A percentile compares a stretch with the other conserved stretches of the same genome.
Conservation (phyloP, 148 eudicot species). For the Spergularia marina region DNA sequence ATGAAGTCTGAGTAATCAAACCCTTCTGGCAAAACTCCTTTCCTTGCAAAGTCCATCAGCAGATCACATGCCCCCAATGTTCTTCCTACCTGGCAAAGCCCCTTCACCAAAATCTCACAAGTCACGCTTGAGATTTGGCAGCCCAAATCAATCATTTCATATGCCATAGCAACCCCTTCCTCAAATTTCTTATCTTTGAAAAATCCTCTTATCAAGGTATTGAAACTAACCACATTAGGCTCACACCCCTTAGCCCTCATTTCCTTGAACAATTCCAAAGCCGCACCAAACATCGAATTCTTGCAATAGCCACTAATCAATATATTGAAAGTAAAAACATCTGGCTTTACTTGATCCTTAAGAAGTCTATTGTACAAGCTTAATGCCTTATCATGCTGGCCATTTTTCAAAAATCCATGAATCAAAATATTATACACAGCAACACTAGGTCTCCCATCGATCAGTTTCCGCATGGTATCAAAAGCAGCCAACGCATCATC, state of each 20-base stretch:
- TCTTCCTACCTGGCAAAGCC: conserved; percentile 56
- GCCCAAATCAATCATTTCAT: conserved; percentile 79
- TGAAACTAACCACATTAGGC: conserved; percentile 88
- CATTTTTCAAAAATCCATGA: conserved; percentile 65
- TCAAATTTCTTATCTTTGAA: conserved; percentile 61
- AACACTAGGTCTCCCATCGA: conserved; percentile 80
- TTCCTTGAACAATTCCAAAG: conserved; percentile 74
- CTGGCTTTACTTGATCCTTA: conserved; percentile 75
- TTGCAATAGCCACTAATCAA: conserved; percentile 74
- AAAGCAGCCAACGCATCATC: conserved; percentile 64
- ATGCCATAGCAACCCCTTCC: conserved; percentile 73
- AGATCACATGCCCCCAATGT: conserved; percentile 55
- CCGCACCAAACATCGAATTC: conserved; percentile 44
- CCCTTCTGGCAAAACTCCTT: conserved; percentile 51
- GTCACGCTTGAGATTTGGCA: conserved; percentile 59
- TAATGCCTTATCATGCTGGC: conserved; percentile 49
- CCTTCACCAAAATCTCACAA: conserved; percentile 78
- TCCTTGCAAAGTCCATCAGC: conserved; percentile 65
- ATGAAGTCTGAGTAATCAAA: conserved; percentile 58
- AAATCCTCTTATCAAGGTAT: conserved; percentile 79
- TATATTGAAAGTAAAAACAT: conserved; percentile 78
- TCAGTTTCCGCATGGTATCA: conserved; percentile 57
- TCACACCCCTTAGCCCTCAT: conserved; percentile 65
- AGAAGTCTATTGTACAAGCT: conserved; percentile 55
- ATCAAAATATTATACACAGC: conserved; percentile 69